Percentiles rank a stretch among this genome's conserved stretches.
These are phyloP conservation scores for Myxozyma melibiosi DNA, from an alignment of 805 yeast genomes.

Conservation along the genomic window DNA sequence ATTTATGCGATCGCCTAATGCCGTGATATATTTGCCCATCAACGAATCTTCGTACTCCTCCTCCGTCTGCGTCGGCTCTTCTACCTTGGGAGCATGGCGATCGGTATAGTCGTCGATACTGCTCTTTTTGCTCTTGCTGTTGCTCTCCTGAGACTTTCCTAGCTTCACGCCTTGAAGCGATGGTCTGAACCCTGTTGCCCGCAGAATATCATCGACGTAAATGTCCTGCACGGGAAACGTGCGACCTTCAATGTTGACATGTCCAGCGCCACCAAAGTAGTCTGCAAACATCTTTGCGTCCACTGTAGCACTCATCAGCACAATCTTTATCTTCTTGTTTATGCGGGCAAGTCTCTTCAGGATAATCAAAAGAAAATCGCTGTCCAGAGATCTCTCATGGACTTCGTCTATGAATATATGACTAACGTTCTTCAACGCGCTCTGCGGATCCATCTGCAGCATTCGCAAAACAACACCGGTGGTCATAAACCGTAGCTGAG, in stretches of 20 bases:
- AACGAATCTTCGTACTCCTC: conserved; percentile 23
- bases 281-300: conserved; percentile 65
- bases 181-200: conserved; percentile 54
- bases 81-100: conserved; percentile 1
- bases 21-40: conserved; percentile 24
- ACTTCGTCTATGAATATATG: conserved; percentile 90
- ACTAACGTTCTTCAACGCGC: conserved; percentile 49
- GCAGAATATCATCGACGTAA: conserved; percentile 69
- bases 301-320: conserved; percentile 80
- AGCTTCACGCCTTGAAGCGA: conserved; percentile 3
- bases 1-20: conserved; percentile 50
- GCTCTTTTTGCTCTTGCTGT: not conserved
- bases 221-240: conserved; percentile 86
- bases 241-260: conserved; percentile 85
- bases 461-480: conserved; percentile 89
- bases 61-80: not conserved
- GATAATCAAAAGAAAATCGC: conserved; percentile 79
- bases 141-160: conserved; percentile 4
- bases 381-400: conserved; percentile 92
- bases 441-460: conserved; percentile 58
- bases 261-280: conserved; percentile 65
- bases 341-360: conserved; percentile 60
- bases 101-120: conserved; percentile 8
- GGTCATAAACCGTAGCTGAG: conserved; percentile 84
- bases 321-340: conserved; percentile 46